phyloP scores from a whole-genome alignment of 2,329 filamentous ascomycete species.

The Zalaria obscura region DNA sequence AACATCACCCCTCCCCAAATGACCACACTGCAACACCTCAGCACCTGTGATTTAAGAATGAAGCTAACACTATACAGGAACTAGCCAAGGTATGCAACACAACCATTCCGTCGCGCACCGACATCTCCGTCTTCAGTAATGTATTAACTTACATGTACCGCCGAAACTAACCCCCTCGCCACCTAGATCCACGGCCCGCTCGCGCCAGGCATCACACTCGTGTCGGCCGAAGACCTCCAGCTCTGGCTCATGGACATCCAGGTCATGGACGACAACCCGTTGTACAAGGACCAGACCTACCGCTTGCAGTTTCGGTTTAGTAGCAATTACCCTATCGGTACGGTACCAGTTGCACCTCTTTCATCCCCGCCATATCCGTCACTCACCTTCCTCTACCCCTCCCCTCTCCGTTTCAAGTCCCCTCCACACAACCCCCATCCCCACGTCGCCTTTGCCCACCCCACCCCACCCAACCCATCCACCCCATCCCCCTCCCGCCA shows the following conservation, averaged over 20 bases:
- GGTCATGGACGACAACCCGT: constrained; percentile 78
- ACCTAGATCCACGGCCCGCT: constrained; percentile 41
- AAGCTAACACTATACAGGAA: constrained; percentile 29
- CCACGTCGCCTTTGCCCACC: not conserved
- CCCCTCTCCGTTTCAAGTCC: too few species aligned
- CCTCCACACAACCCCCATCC: not conserved
- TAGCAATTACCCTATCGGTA: constrained; percentile 79
- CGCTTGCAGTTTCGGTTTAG: constrained; percentile 80
- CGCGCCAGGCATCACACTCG: constrained; percentile 59
- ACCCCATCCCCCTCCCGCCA: too few species aligned
- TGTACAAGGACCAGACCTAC: constrained; percentile 70
- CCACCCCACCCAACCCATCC: too few species aligned
- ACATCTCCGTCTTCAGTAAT: not conserved
- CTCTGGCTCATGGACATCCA: constrained; percentile 88
- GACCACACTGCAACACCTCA: not conserved
- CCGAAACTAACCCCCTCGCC: not conserved
- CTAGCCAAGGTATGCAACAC: constrained; percentile 35
- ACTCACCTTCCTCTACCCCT: constrained; percentile 6
- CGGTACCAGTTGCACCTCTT: constrained; percentile 7
- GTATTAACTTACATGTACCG: not conserved
- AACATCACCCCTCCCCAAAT: not conserved
- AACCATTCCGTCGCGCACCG: not conserved
- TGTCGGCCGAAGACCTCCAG: constrained; percentile 67
- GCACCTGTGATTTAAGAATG: too few species aligned
- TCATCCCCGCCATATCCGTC: not conserved